phyloP scores from a whole-genome alignment of 345 rosid species.

The Hirschfeldia incana region DNA sequence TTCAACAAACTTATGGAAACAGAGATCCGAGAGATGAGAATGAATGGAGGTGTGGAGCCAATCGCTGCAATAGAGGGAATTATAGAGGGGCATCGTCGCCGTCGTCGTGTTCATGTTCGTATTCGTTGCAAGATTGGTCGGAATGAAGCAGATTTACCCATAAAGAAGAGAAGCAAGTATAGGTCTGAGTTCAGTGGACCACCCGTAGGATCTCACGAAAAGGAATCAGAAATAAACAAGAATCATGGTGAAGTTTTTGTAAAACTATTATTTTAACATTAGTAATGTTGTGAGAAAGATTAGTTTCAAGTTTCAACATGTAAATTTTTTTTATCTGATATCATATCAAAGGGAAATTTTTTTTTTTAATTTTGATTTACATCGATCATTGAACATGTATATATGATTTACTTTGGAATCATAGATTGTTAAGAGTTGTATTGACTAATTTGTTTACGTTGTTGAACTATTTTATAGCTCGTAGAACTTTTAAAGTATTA shows the following conservation, averaged over 20 bases:
- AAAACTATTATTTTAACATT: too few relatives aligned
- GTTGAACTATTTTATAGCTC: too few relatives aligned
- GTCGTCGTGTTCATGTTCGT: not conserved
- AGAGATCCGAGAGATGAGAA: not conserved
- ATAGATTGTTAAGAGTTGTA: too few relatives aligned
- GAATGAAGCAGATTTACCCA: not conserved
- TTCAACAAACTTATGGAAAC: not conserved
- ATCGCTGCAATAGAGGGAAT: not conserved
- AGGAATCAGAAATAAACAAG: not conserved
- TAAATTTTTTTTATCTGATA: too few relatives aligned
- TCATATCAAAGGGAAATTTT: not conserved
- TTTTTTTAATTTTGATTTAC: not conserved
- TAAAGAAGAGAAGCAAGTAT: conserved; percentile 2
- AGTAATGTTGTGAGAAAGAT: not conserved
- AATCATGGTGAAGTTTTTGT: not conserved
- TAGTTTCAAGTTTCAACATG: not conserved
- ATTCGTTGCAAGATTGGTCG: not conserved
- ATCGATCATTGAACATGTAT: not conserved
- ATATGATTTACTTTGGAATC: too few relatives aligned
- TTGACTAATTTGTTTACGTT: too few relatives aligned
- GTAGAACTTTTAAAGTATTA: too few relatives aligned
- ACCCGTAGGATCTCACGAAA: not conserved
- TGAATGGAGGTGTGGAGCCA: not conserved
- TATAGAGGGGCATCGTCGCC: not conserved
- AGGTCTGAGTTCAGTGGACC: not conserved